Conservation (phyloP, 108 stramenopile species). For the Discostella pseudostelligera region DNA sequence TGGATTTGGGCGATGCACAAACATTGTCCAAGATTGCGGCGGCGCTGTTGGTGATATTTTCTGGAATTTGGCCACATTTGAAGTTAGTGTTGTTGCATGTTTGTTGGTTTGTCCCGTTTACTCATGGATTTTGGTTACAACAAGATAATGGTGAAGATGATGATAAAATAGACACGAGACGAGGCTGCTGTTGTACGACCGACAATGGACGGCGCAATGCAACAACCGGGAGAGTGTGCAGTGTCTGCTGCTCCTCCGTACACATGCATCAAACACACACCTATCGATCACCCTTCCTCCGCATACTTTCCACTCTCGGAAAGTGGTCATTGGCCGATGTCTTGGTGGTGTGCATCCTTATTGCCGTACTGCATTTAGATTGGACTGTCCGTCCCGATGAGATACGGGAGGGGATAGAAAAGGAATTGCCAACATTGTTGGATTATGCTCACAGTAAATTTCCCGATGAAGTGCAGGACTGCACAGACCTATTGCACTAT, state of each 20-base stretch:
- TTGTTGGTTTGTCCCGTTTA: slow-evolving; percentile 60
- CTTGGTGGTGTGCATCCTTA: slow-evolving; percentile 83
- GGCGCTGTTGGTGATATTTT: slow-evolving; percentile 62
- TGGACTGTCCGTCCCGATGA: slow-evolving; percentile 68
- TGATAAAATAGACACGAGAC: background rate
- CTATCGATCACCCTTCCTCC: slow-evolving; percentile 54
- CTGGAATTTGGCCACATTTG: slow-evolving; percentile 83
- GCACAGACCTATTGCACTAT: slow-evolving; percentile 51
- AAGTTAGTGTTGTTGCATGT: slow-evolving; percentile 64
- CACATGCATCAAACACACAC: slow-evolving; percentile 17
- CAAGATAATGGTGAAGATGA: background rate
- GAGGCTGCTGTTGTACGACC: slow-evolving; percentile 7
- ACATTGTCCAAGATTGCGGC: slow-evolving; percentile 63
- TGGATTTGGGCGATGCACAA: slow-evolving; percentile 53
- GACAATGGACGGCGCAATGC: background rate
- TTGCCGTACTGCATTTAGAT: slow-evolving; percentile 79
- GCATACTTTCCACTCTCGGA: slow-evolving; percentile 65
- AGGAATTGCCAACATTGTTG: slow-evolving; percentile 58
- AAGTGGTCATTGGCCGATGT: slow-evolving; percentile 87
- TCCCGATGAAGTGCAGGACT: slow-evolving; percentile 47
- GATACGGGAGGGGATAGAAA: slow-evolving; percentile 56
- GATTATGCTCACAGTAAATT: slow-evolving; percentile 44
- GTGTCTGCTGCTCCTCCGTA: slow-evolving; percentile 28
- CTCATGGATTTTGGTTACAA: slow-evolving; percentile 5
- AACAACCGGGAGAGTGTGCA: slow-evolving; percentile 2